Evolutionary conservation across 2,329 filamentous ascomycete species (phyloP), one percentile per base, ranked within the genome.

Genomic region (Botrytis fabae): DNA sequence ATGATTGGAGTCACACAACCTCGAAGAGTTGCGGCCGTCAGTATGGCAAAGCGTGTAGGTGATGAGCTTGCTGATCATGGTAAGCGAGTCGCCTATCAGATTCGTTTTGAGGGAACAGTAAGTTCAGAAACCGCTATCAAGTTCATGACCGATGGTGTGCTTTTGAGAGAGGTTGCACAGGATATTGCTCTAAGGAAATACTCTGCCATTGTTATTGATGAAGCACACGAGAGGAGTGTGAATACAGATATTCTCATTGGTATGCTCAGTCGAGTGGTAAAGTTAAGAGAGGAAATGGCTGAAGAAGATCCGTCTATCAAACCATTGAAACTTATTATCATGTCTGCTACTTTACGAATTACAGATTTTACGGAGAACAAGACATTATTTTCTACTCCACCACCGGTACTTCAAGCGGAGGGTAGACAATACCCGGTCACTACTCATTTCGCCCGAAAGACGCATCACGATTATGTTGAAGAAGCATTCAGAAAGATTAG

Each of bases 201-300:
- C 82, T 98, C 95, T 0, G 93, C 92, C 22, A 93, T 99, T 70
- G 89, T 99, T 66, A 95, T 99, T 74, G 96, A 99, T 79, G 96
- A 99, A 83, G 96, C 96, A 1, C 96, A 99, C 84, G 96, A 99
- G 82, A 90, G 97, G 78, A 98, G 94, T 79, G 93, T 98, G 78
- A 98, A 99, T 80, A 99, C 97, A 0, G 97, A 99, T 81, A 97
- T 99, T 59, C 84, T 99, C n/a, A 95, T 99, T 77, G 96, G 96
- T 69, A 97, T 99, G 90, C 89, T 98, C 25, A 98, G 95, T 80
- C 90, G 95, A 79, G 94, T 98, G 48, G 93, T 98, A 65, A 93
- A 94, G 77, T 84, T 98, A 71, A 89, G 96, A 74, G 88, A 91
- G 70, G 89, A 93, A 57, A 87, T 98, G 83, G 89, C 89, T 12